phyloP scores from a whole-genome alignment of 345 rosid genomes.

The Dovyalis caffra region DNA sequence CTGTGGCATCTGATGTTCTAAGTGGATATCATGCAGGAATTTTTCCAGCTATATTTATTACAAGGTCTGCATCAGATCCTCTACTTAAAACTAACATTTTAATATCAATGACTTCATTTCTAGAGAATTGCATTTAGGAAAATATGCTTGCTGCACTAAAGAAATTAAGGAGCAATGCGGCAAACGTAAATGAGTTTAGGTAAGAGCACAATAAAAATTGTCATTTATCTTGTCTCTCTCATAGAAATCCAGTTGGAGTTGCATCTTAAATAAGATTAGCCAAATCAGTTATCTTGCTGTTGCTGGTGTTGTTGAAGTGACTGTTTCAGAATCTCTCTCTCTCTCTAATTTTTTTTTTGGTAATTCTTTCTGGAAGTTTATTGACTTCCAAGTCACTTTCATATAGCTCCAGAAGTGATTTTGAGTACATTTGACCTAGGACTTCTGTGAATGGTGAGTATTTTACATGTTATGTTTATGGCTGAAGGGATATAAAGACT shows the following conservation, averaged over 20 bases:
- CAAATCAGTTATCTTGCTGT: no score
- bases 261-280: no score
- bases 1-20: constrained; percentile 71
- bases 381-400: no score
- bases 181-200: constrained; percentile 1
- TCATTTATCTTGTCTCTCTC: no score
- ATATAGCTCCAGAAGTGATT: neutral
- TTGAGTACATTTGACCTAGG: neutral
- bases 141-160: neutral
- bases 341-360: neutral
- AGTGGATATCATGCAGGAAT: constrained; percentile 64
- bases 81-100: neutral
- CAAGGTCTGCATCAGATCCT: constrained; percentile 51
- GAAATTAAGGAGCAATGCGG: neutral
- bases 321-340: neutral
- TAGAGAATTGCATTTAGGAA: neutral
- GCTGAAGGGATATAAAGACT: neutral
- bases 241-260: neutral
- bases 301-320: no score
- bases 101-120: neutral
- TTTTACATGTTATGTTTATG: no score
- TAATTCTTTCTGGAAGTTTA: no score
- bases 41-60: constrained; percentile 77
- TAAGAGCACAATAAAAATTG: no score
- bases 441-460: neutral